Base-by-base conservation (phyloP, 805 yeast species). In the Jamesozyma lodderae region DNA sequence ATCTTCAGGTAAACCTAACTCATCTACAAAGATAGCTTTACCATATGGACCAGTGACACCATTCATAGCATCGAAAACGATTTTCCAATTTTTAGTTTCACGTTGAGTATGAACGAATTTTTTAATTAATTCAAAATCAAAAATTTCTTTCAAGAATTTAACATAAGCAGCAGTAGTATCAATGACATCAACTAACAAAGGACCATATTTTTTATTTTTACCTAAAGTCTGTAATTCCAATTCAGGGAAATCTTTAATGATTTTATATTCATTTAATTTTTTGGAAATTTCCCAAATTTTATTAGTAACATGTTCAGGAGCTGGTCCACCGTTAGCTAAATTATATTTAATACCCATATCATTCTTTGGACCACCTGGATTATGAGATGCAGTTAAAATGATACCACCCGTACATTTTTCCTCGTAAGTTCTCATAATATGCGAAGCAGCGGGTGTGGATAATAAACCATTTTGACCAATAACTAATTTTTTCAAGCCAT, bases 1-100 rank as follows among this genome's bases (percentile, higher is more conserved):
- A 37, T 57, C 60, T 26, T 55, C 61, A 3, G 90, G 79, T 46
- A 92, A 66, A 0, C 94, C 95, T 41, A 92, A 73, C 64, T 86
- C 94, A 33, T 86, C 80, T 21, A 85, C 70, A 52, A 92, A 92
- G 33, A 92, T 76, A 31, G 82, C 81, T 53, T 71, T 66, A 42
- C 95, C 97, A 57, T 92, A 92, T 17, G 97, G 96, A 26, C 98
- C 98, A 22, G 98, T 92, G 52, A 92, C 94, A 59, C 98, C 98
- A 57, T 86, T 84, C 55, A 92, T 68, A 4, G 90, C 85, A 59
- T 92, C 98, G 52, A 92, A 90, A 44, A 92, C 68, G 30, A 88
- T 73, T 51, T 72, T 73, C 69, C 88, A 87, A 29, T 73, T 69
- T 35, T 72, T 66, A 42, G 70, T 67, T 22, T 68, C 44, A 31